Percentiles rank a stretch among this genome's conserved stretches.
Conservation (phyloP, 176 grass and related monocot genomes). For the Zizania latifolia region DNA sequence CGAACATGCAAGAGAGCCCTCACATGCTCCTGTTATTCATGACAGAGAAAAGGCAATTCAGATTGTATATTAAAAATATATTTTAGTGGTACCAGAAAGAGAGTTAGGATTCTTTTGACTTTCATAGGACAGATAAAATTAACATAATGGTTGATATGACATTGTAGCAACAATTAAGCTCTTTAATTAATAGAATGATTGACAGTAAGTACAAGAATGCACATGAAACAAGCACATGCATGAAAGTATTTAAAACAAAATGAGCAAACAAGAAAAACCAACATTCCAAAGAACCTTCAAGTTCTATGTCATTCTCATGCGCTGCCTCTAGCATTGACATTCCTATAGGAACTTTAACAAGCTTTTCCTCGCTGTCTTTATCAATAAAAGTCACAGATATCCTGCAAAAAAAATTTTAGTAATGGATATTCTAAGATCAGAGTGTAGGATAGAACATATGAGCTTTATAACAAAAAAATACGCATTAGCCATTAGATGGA, state of each 20-base stretch:
- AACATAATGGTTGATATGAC: background rate
- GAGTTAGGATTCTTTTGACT: background rate
- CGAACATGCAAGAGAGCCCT: constrained; percentile 91
- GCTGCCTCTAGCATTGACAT: constrained; percentile 96
- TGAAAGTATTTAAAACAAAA: background rate
- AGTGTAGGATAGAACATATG: background rate
- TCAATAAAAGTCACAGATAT: constrained; percentile 91
- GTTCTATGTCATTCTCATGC: constrained; percentile 96
- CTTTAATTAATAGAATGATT: constrained; percentile 5
- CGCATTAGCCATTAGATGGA: too few relatives aligned
- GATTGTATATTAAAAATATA: constrained; percentile 1
- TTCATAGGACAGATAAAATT: background rate
- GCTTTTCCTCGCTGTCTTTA: constrained; percentile 68
- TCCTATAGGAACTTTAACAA: constrained; percentile 84
- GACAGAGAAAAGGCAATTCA: constrained; percentile 17
- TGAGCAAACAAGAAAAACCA: background rate
- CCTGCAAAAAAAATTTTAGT: constrained; percentile 34
- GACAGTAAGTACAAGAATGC: background rate
- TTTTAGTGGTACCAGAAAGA: too few relatives aligned
- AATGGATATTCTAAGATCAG: background rate
- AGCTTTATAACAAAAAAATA: background rate
- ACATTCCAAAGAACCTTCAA: constrained; percentile 48
- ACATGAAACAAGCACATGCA: background rate
- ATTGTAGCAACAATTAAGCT: background rate
- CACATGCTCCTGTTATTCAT: constrained; percentile 67